Conservation (phyloP, 2,329 filamentous ascomycete species). For the Cordyceps cicadae region DNA sequence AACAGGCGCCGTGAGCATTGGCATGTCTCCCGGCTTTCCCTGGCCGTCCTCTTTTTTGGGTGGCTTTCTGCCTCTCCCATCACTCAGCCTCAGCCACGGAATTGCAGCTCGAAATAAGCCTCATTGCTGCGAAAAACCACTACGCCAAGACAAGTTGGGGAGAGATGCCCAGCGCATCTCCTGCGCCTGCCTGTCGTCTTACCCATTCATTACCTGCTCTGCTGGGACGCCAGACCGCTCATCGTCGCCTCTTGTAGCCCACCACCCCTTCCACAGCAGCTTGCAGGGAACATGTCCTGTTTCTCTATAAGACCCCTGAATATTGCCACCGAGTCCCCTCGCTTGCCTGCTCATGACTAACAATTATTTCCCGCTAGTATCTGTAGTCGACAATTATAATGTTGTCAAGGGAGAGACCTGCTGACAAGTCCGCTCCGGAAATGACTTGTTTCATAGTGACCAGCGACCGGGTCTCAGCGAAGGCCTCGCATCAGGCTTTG, state of each 20-base stretch:
- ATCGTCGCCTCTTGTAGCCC: slow-evolving; percentile 3
- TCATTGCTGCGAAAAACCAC: not conserved
- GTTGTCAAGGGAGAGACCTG: not conserved
- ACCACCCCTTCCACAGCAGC: not conserved
- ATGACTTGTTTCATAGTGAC: slow-evolving; percentile 4
- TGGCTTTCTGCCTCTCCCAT: not conserved
- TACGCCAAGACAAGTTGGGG: not conserved
- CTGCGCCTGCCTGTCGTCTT: not conserved
- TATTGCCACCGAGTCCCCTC: not conserved
- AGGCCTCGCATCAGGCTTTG: not conserved
- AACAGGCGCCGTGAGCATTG: not conserved
- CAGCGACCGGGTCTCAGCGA: not conserved
- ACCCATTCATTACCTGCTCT: not conserved
- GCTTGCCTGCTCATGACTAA: not conserved
- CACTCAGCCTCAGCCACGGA: slow-evolving; percentile 5
- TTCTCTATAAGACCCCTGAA: slow-evolving; percentile 1
- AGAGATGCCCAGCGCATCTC: not conserved
- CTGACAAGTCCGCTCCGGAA: not conserved
- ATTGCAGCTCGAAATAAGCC: not conserved
- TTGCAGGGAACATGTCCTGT: not conserved
- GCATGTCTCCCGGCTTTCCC: no score
- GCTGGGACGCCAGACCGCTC: not conserved
- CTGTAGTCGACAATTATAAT: not conserved
- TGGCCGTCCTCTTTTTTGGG: no score
- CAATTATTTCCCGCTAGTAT: not conserved